Evolutionary conservation across 257 asterid genomes (phyloP), one percentile per base, ranked within the genome.

Genomic region (Solanum ahanhuiri): DNA sequence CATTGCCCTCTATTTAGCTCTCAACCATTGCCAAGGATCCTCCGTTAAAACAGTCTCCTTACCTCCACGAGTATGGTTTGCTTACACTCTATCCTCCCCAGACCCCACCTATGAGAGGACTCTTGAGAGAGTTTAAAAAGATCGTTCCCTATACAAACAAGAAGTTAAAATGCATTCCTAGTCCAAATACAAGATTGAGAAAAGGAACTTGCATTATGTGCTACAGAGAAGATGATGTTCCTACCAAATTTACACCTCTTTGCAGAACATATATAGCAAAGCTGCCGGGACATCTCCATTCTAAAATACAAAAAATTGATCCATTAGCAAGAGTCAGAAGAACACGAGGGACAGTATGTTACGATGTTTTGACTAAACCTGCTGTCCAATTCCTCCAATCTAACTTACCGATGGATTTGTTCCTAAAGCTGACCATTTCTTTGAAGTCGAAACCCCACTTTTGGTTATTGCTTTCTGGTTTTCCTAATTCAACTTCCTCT

Each of bases 161-260:
- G 25, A 79, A 43, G 64, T 77, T 34, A 17, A 77, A 77, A 77
- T 45, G 22, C 83, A 43, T 77, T 76, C 82, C 51, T 7, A 70
- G 25, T 1, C 51, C 28, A 9, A 35, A 18, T 34, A 72, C 54
- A 20, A 72, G 54, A 73, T 20, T 20, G 10, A 23, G 57, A 37
- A 73, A 73, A 73, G 14, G 57, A n/a, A 75, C 57, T 30, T 75
- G 31, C 51, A 72, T 17, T 69, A 34, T 72, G 30, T 35, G 31
- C 4, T 34, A 11, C 14, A 37, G 63, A 77, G 25, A 77, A 77
- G 63, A 77, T 41, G 57, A 75, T 43, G 64, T 48, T 79, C 84
- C 84, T 45, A 79, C 84, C 54, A 28, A 79, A 89, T 85, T 77
- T 84, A 87, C 88, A 83, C 30, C 75, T 82, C 86, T 33, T n/a